Evolutionary conservation across 805 yeast species (phyloP).

Genomic region (Yarrowia sp.): DNA sequence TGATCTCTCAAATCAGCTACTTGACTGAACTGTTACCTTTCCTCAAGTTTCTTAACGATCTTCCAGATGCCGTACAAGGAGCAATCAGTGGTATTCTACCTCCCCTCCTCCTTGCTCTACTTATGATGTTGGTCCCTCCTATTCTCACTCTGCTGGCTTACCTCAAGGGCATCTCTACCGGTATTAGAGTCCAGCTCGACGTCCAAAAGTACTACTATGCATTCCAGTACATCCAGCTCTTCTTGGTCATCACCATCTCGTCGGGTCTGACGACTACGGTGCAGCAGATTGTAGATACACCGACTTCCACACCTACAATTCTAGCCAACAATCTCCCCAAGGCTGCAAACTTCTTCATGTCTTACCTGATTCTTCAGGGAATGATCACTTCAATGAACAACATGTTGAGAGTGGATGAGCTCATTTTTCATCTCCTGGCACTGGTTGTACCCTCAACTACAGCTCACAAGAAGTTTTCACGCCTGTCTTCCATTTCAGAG

Average conservation of each 20-base stretch:
- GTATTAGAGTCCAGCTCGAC: slow-evolving; percentile 69
- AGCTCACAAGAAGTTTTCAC: slow-evolving; percentile 62
- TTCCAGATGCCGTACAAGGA: slow-evolving; percentile 62
- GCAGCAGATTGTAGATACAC: slow-evolving; percentile 68
- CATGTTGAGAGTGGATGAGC: slow-evolving; percentile 63
- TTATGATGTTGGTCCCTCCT: slow-evolving; percentile 68
- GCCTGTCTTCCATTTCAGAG: slow-evolving; percentile 56
- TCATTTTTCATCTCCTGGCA: slow-evolving; percentile 52
- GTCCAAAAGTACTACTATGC: slow-evolving; percentile 79
- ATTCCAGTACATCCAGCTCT: slow-evolving; percentile 81
- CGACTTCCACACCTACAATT: slow-evolving; percentile 72
- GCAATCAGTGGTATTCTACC: slow-evolving; percentile 71
- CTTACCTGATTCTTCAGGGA: slow-evolving; percentile 76
- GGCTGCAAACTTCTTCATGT: slow-evolving; percentile 84
- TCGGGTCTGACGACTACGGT: slow-evolving; percentile 73
- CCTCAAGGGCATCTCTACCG: slow-evolving; percentile 66
- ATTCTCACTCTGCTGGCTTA: slow-evolving; percentile 62
- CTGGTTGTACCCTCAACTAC: slow-evolving; percentile 50
- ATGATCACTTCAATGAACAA: slow-evolving; percentile 76
- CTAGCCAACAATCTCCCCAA: slow-evolving; percentile 83
- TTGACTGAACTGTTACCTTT: slow-evolving; percentile 67
- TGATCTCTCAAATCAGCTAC: slow-evolving; percentile 75
- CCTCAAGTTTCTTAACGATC: slow-evolving; percentile 59
- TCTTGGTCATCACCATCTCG: slow-evolving; percentile 83
- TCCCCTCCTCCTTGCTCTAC: slow-evolving; percentile 64